Evolutionary conservation across 352 stramenopile species (phyloP).

Genomic region (Globisporangium canariense): DNA sequence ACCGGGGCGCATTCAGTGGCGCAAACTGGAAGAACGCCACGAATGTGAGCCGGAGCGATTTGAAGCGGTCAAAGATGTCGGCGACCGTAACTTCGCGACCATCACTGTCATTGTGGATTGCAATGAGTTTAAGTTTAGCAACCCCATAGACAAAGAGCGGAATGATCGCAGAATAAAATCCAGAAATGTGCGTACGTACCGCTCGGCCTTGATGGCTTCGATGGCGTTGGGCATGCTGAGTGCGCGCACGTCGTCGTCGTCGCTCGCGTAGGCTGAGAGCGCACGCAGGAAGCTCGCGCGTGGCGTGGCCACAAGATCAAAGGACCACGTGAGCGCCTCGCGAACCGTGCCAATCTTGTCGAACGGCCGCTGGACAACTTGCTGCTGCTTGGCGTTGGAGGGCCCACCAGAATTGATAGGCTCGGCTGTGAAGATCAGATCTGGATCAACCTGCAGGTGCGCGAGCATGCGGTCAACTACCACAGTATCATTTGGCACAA

Average conservation of each 20-base stretch:
- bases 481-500: slow-evolving; percentile 54
- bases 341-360: slow-evolving; percentile 46
- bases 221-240: slow-evolving; percentile 42
- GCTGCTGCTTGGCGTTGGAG: slow-evolving; percentile 12
- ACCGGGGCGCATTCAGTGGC: slow-evolving; percentile 57
- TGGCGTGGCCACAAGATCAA: slow-evolving; percentile 67
- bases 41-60: slow-evolving; percentile 64
- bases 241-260: slow-evolving; percentile 44
- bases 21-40: slow-evolving; percentile 64
- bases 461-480: slow-evolving; percentile 51
- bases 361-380: slow-evolving; percentile 38
- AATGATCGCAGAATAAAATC: slow-evolving; percentile 3
- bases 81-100: slow-evolving; percentile 40
- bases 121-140: background rate
- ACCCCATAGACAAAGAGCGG: background rate
- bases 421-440: slow-evolving; percentile 43
- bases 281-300: slow-evolving; percentile 54
- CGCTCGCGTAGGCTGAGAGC: slow-evolving; percentile 56
- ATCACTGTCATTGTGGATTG: slow-evolving; percentile 9
- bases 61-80: slow-evolving; percentile 66
- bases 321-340: slow-evolving; percentile 76
- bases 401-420: slow-evolving; percentile 10
- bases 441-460: slow-evolving; percentile 49
- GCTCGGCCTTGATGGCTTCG: slow-evolving; percentile 40
- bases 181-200: slow-evolving; percentile 23